phyloP scores from a whole-genome alignment of 768 basidiomycete species.

The Mycena vulgaris region DNA sequence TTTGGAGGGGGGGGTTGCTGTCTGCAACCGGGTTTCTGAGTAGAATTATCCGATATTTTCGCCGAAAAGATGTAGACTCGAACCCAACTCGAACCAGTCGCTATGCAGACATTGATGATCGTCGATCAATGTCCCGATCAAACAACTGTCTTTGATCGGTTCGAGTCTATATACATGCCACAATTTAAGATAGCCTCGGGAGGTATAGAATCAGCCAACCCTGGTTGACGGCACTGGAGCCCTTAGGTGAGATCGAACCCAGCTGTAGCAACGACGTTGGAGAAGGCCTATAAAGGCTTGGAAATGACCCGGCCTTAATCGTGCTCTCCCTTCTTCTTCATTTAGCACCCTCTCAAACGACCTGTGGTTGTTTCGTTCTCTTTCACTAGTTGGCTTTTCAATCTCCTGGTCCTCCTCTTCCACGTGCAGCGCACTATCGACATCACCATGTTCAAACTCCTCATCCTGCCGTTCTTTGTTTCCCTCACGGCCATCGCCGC shows the following conservation, averaged over 20 bases:
- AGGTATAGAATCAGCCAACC: no score
- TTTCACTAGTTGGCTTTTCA: conserved; percentile 13
- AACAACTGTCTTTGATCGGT: no score
- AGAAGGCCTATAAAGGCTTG: conserved; percentile 16
- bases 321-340: conserved; percentile 9
- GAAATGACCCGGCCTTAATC: conserved; percentile 12
- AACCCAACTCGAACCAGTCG: no score
- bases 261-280: conserved; percentile 9
- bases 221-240: not conserved
- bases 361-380: conserved; percentile 13
- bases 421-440: conserved; percentile 14
- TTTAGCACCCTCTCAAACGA: conserved; percentile 11
- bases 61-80: no score
- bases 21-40: no score
- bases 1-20: no score
- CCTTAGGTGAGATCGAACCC: not conserved
- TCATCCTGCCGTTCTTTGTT: conserved; percentile 12
- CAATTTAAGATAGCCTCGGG: no score
- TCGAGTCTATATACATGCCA: no score
- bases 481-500: conserved; percentile 16
- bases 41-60: no score
- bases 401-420: conserved; percentile 11
- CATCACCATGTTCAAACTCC: conserved; percentile 5
- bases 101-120: no score
- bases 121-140: no score